These are phyloP conservation scores for Osmozyma mogii DNA, from an alignment of 805 yeast genomes.

Conservation along the genomic window DNA sequence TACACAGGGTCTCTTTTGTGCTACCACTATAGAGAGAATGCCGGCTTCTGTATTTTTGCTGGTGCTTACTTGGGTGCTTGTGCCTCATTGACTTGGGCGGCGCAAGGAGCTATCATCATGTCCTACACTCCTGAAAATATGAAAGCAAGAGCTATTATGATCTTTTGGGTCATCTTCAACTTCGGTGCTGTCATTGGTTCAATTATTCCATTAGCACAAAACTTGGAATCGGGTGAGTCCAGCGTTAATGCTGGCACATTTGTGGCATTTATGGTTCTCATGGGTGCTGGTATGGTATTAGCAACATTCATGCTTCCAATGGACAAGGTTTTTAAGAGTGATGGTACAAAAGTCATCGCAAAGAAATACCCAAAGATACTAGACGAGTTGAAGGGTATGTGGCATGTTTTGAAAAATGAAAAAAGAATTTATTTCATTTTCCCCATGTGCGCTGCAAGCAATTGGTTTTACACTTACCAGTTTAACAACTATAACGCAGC, in stretches of 20 bases:
- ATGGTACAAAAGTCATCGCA: constrained; percentile 41
- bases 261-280: constrained; percentile 46
- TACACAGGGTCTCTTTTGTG: constrained; percentile 46
- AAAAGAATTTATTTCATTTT: constrained; percentile 42
- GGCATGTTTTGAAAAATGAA: constrained; percentile 27
- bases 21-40: constrained; percentile 38
- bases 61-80: constrained; percentile 52
- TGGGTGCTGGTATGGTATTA: constrained; percentile 38
- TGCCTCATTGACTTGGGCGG: constrained; percentile 52
- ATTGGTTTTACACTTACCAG: constrained; percentile 63
- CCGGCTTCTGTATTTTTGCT: constrained; percentile 46
- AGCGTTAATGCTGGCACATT: constrained; percentile 40
- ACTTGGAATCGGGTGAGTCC: constrained; percentile 31
- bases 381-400: constrained; percentile 37
- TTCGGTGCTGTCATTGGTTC: constrained; percentile 56
- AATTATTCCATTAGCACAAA: constrained; percentile 49
- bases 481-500: constrained; percentile 51
- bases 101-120: constrained; percentile 50
- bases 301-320: constrained; percentile 43
- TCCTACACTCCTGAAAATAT: constrained; percentile 46
- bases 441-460: constrained; percentile 58
- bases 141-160: constrained; percentile 48
- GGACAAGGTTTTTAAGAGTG: constrained; percentile 40
- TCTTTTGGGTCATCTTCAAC: constrained; percentile 56
- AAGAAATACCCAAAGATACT: constrained; percentile 39